These are phyloP conservation scores for Penicillium argentinense DNA, from an alignment of 495 filamentous ascomycete genomes.

Conservation along the genomic window DNA sequence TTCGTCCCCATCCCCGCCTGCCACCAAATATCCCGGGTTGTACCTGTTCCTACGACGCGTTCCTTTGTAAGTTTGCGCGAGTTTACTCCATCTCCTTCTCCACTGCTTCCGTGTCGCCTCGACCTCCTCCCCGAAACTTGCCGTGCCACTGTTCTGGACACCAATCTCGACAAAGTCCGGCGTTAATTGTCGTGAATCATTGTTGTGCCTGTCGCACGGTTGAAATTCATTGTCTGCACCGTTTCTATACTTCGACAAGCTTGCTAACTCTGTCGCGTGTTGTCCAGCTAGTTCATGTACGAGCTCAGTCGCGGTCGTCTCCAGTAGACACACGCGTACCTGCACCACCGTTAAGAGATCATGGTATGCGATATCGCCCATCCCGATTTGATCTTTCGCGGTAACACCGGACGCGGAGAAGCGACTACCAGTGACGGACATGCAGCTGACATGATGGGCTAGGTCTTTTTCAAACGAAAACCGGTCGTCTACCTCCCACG, in stretches of 20 bases:
- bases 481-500: constrained; percentile 79
- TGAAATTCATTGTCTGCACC: background rate
- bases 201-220: background rate
- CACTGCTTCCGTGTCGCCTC: constrained; percentile 5
- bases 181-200: background rate
- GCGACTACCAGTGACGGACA: background rate
- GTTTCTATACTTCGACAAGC: background rate
- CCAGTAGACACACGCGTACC: constrained; percentile 34
- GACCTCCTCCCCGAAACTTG: constrained; percentile 1
- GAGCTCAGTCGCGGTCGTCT: constrained; percentile 16
- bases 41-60: constrained; percentile 19
- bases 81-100: constrained; percentile 1
- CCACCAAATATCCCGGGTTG: background rate
- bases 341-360: constrained; percentile 22
- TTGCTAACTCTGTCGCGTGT: constrained; percentile 20
- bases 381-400: background rate
- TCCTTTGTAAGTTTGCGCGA: constrained; percentile 21
- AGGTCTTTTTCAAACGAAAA: constrained; percentile 97
- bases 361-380: constrained; percentile 36
- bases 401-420: constrained; percentile 3
- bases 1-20: constrained; percentile 4
- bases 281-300: constrained; percentile 26
- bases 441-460: constrained; percentile 20
- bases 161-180: background rate
- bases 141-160: background rate